Evolutionary conservation across 805 yeast species (phyloP).

Genomic region (Blastobotrys chiropterorum): DNA sequence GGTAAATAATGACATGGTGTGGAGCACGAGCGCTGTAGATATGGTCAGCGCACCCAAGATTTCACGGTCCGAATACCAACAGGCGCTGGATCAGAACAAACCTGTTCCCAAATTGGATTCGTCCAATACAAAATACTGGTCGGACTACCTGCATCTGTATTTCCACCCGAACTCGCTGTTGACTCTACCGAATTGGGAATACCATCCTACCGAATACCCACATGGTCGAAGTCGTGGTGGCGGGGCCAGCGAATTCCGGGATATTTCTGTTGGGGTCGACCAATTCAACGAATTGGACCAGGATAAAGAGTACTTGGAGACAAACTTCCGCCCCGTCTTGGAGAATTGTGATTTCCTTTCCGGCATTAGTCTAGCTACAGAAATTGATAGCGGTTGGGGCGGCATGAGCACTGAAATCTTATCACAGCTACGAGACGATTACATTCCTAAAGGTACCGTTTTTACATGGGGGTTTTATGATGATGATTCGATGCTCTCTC

Average conservation of each 20-base stretch:
- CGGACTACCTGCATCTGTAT: constrained; percentile 67
- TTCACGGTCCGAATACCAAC: constrained; percentile 55
- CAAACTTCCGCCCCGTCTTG: constrained; percentile 49
- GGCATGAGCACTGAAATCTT: constrained; percentile 57
- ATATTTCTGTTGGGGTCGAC: constrained; percentile 46
- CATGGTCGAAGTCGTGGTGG: constrained; percentile 30
- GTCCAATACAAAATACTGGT: constrained; percentile 59
- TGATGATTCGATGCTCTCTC: constrained; percentile 10
- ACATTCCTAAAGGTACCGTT: constrained; percentile 43
- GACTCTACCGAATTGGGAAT: constrained; percentile 54
- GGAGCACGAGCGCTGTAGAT: constrained; percentile 6
- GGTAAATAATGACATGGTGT: constrained; percentile 2
- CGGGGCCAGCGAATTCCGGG: constrained; percentile 20
- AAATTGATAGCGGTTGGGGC: constrained; percentile 78
- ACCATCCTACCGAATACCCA: constrained; percentile 34
- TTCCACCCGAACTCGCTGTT: constrained; percentile 56
- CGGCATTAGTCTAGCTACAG: constrained; percentile 67
- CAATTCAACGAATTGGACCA: constrained; percentile 44
- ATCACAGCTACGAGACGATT: constrained; percentile 61
- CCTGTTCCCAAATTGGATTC: constrained; percentile 28
- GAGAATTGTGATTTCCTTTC: constrained; percentile 72
- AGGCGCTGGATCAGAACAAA: constrained; percentile 47
- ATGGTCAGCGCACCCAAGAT: constrained; percentile 34
- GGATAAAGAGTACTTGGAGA: constrained; percentile 48
- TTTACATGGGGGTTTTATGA: constrained; percentile 44